These are phyloP conservation scores for Suillus bovinus DNA, from an alignment of 768 basidiomycete species.

Conservation along the genomic window DNA sequence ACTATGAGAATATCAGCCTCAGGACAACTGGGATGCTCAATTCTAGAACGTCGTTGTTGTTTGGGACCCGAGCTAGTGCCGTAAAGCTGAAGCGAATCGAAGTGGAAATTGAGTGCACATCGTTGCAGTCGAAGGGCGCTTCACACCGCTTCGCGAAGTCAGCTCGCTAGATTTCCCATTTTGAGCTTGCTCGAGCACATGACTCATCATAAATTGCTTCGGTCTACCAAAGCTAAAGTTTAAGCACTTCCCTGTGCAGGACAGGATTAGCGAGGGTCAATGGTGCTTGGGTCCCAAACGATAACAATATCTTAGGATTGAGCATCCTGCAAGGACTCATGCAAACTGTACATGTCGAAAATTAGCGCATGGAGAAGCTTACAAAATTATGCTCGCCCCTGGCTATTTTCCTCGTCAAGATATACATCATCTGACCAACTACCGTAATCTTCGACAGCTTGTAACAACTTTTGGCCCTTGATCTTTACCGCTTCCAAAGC, in stretches of 20 bases:
- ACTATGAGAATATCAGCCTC: background rate
- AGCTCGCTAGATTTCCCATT: too few species aligned
- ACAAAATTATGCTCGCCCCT: slow-evolving; percentile 1
- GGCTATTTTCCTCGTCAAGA: slow-evolving; percentile 7
- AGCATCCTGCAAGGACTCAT: background rate
- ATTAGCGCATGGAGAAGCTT: background rate
- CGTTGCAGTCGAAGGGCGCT: too few species aligned
- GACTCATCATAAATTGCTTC: too few species aligned
- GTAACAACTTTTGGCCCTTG: slow-evolving; percentile 24
- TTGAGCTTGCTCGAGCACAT: too few species aligned
- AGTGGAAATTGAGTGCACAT: too few species aligned
- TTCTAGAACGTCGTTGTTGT: too few species aligned
- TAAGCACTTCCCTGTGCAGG: too few species aligned
- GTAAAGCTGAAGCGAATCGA: background rate
- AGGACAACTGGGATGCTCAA: background rate
- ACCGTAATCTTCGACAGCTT: slow-evolving; percentile 26
- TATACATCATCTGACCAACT: slow-evolving; percentile 31
- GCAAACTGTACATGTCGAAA: background rate
- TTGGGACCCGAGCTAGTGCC: too few species aligned
- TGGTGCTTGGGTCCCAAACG: too few species aligned
- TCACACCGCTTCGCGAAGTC: too few species aligned
- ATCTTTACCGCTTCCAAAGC: slow-evolving; percentile 22
- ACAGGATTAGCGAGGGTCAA: too few species aligned
- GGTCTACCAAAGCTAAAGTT: too few species aligned
- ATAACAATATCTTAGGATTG: background rate